phyloP scores from a whole-genome alignment of 139 green algal species.

The Chlamydomonas sp. region DNA sequence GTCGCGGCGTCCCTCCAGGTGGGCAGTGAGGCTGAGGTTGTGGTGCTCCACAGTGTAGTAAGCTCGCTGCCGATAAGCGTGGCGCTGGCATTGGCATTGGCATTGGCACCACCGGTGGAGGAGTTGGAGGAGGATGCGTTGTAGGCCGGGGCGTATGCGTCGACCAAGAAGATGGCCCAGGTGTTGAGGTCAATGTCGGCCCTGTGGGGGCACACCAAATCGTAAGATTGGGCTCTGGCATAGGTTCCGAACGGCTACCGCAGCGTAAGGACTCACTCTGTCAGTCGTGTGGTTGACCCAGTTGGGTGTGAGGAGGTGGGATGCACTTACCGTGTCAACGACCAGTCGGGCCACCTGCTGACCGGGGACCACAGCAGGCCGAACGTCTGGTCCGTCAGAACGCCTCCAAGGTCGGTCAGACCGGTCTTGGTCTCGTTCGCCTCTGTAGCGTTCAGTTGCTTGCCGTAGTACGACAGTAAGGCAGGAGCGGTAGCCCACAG shows the following conservation, averaged over 20 bases:
- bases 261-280: background rate
- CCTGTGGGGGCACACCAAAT: background rate
- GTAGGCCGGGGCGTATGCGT: background rate
- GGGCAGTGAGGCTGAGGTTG: background rate
- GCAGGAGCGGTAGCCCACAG: background rate
- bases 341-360: too few relatives aligned
- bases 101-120: background rate
- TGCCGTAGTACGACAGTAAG: constrained; percentile 4
- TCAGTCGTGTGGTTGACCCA: too few relatives aligned
- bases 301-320: too few relatives aligned
- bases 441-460: background rate
- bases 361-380: too few relatives aligned
- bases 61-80: background rate
- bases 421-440: too few relatives aligned
- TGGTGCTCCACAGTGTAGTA: background rate
- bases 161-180: constrained; percentile 47
- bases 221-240: too few relatives aligned
- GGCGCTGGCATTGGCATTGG: background rate
- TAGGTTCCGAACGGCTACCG: too few relatives aligned
- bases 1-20: constrained; percentile 23
- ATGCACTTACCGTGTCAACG: too few relatives aligned
- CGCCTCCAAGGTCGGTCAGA: too few relatives aligned
- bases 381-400: background rate
- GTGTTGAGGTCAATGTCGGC: constrained; percentile 48
- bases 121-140: background rate